Evolutionary conservation across 495 filamentous ascomycete species (phyloP).

Genomic region (Friedmanniomyces simplex): DNA sequence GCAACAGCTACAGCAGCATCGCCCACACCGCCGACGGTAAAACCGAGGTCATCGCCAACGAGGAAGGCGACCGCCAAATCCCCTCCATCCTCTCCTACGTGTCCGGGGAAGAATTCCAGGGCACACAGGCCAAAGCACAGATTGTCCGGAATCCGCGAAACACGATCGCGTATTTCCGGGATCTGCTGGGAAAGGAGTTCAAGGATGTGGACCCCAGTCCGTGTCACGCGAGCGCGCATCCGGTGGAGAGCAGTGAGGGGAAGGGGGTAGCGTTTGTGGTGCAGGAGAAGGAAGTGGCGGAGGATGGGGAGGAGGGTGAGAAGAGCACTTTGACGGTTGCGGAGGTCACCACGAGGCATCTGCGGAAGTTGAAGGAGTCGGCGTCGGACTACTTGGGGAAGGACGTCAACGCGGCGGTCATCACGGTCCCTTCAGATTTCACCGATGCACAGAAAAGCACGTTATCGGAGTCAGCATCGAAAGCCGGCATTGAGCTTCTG

Average conservation of each 20-base stretch:
- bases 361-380: conserved; percentile 68
- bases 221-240: conserved; percentile 87
- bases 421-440: conserved; percentile 92
- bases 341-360: conserved; percentile 78
- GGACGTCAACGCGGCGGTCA: conserved; percentile 81
- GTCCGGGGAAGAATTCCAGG: conserved; percentile 90
- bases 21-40: conserved; percentile 87
- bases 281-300: conserved; percentile 6
- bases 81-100: conserved; percentile 90
- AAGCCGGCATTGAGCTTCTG: conserved; percentile 76
- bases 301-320: conserved; percentile 48
- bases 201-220: conserved; percentile 93
- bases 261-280: conserved; percentile 9
- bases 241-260: conserved; percentile 54
- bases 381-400: conserved; percentile 88
- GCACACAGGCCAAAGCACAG: conserved; percentile 87
- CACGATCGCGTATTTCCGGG: conserved; percentile 90
- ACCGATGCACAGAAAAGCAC: conserved; percentile 73
- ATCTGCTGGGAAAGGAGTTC: conserved; percentile 88
- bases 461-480: conserved; percentile 63
- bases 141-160: conserved; percentile 84
- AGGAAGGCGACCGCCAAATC: conserved; percentile 98
- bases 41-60: conserved; percentile 95
- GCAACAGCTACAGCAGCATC: conserved; percentile 96
- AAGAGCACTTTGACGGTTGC: conserved; percentile 65